Evolutionary conservation across 192 early-diverging fungal species (phyloP).

Genomic region (Backusella tarrabulga): DNA sequence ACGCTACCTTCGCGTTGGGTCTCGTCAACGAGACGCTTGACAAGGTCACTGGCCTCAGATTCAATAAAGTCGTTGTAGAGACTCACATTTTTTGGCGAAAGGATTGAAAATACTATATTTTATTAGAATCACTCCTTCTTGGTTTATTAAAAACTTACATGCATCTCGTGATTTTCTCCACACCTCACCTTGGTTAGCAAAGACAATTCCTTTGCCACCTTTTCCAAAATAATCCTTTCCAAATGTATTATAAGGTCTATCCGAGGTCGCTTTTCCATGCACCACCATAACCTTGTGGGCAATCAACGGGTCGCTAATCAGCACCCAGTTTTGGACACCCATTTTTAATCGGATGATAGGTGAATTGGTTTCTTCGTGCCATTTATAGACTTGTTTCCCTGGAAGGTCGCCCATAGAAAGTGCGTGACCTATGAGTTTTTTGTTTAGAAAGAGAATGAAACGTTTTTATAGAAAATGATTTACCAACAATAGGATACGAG

Average conservation of each 20-base stretch:
- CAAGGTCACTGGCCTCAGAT: background rate
- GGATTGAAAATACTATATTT: background rate
- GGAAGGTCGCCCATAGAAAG: background rate
- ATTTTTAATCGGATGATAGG: constrained; percentile 2
- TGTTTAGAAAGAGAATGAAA: background rate
- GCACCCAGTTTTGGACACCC: constrained; percentile 6
- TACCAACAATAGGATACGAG: background rate
- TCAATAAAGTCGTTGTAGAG: background rate
- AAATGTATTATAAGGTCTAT: background rate
- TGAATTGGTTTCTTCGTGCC: constrained; percentile 8
- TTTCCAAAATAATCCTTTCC: background rate
- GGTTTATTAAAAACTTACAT: background rate
- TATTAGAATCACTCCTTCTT: background rate
- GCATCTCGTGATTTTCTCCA: background rate
- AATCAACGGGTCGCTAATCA: constrained; percentile 1
- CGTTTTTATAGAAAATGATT: background rate
- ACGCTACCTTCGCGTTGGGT: background rate
- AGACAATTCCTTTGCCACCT: background rate
- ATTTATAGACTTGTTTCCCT: background rate
- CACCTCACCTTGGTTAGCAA: background rate
- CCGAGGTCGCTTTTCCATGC: background rate
- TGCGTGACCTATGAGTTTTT: background rate
- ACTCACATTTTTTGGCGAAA: background rate
- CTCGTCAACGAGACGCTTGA: background rate
- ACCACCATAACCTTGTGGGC: constrained; percentile 2